Base-by-base conservation (phyloP, 1,284 basidiomycete genomes). In the Cerioporus squamosus region DNA sequence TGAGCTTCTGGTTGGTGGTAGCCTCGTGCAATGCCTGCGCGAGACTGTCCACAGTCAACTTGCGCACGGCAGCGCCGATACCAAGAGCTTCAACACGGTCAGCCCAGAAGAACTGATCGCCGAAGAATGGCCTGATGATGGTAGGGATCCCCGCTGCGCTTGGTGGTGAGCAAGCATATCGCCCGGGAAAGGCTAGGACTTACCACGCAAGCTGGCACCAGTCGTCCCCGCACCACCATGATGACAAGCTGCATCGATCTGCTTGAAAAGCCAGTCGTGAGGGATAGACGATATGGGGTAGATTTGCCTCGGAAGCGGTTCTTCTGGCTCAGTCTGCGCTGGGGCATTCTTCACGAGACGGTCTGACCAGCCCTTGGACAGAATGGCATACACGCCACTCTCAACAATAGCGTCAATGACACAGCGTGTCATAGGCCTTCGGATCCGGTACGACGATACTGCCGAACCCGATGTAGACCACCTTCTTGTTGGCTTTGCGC, bases 381-480 rank as follows among this genome's bases (percentile, higher is more conserved):
- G 79, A 64, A 99, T 95, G 17, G 94, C 95, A 72, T 88, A 84
- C 10, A 97, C 94, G 5, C 90, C 94, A 67, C 91, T 92, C 61
- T 87, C 84, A 15, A 89, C 73, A 46, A 98, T 89, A 8, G 96
- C 94, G 46, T 97, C 92, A 43, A 97, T 83, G 50, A 99, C 91
- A 68, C 87, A 93, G 45, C 87, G 86, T 0, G 95, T 98, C 91
- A 98, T 95, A n/a, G 42, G 85, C 85, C 67, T 87, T 90, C 1
- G 97, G 95, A 74, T 99, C 95, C 10, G 94, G 91, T 20, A 99
- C 96, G 49, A 99, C 95, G 61, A 98, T 97, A 59, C 95, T 97
- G n/a, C 97, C 97, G 72, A 98, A 99, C 24, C 97, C 97, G 65
- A 99, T 95, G 77, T 98, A 99, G 5, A 98, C 95, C 29, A 99